These are phyloP conservation scores for Penicillium sclerotigenum DNA, from an alignment of 2,329 filamentous ascomycete genomes.

Conservation along the genomic window DNA sequence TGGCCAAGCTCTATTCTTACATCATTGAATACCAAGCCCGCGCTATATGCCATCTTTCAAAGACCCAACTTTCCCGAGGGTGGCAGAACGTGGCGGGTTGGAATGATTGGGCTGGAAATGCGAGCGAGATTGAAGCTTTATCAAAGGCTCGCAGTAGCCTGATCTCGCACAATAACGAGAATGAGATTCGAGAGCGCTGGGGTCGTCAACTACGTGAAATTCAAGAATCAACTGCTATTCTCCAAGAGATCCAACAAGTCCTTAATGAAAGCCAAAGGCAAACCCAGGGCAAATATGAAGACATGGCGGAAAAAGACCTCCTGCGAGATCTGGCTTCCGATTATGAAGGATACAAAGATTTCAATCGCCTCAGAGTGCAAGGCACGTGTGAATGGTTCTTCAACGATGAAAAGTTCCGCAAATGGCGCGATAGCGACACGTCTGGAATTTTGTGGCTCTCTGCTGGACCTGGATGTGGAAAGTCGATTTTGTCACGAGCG, in stretches of 20 bases:
- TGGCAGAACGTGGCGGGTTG: neutral
- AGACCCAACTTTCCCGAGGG: neutral
- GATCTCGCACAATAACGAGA: neutral
- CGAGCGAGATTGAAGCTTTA: neutral
- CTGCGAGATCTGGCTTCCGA: neutral
- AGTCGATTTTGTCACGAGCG: conserved; percentile 23
- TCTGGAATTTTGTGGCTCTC: conserved; percentile 28
- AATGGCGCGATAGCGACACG: conserved; percentile 20
- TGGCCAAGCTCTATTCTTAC: neutral
- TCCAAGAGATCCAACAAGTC: neutral
- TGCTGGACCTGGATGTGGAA: conserved; percentile 30
- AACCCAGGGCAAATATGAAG: neutral
- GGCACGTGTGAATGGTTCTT: conserved; percentile 37
- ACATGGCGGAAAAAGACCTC: neutral
- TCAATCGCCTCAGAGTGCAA: neutral
- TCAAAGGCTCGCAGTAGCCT: neutral
- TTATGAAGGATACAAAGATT: neutral
- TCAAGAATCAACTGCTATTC: neutral
- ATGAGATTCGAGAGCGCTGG: neutral
- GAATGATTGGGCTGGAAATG: neutral
- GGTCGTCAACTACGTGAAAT: neutral
- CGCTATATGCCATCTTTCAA: neutral
- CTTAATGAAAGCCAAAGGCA: neutral
- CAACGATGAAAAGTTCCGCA: conserved; percentile 20
- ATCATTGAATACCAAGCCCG: neutral